Evolutionary conservation across 352 stramenopile genomes (phyloP), one percentile per base, ranked within the genome.

Genomic region (Pythium periplocum): DNA sequence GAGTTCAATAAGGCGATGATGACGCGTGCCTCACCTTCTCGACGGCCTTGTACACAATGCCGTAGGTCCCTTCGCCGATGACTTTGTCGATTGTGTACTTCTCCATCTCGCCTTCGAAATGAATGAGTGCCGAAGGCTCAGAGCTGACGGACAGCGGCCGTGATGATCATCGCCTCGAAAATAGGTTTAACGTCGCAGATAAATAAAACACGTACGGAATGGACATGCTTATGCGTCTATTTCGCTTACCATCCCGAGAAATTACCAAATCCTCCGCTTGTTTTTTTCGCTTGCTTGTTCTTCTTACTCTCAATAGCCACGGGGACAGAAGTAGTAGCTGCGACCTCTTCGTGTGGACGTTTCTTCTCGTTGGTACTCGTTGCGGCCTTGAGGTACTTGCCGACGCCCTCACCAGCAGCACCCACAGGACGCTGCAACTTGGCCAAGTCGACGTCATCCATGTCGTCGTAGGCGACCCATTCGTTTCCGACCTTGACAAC

Each of bases 41-140:
- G 36, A 66, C 73, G 9, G 83, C 83, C 47, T 86, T 85, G 57
- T 88, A 93, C 26, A 93, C 80, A 40, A 91, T 65, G 12, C 83
- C 83, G 57, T 91, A 93, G 31, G 83, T 91, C 39, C 83, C 83
- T 67, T 93, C 83, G 30, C 83, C 83, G 40, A 93, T 90, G 30
- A 91, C 58, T 44, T 90, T 90, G 39, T 93, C 83, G 4, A 93
- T 55, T 42, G 69, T 58, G 54, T 93, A 93, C 55, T 86, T 84
- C 54, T 93, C 78, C 83, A 93, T 93, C 33, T 4, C 12, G 31
- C 17, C 51, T 26, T 26, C 17, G 17, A 26, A 26, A 26, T 26
- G 17, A 26, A 26, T 26, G 17, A 26, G 17, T 26, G 17, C 17
- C 17, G 17, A 26, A 26, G 17, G 17, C 17, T 26, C 17, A 26